Evolutionary conservation across 768 basidiomycete genomes (phyloP), one percentile per base, ranked within the genome.

Genomic region (Rhizopogon sp.): DNA sequence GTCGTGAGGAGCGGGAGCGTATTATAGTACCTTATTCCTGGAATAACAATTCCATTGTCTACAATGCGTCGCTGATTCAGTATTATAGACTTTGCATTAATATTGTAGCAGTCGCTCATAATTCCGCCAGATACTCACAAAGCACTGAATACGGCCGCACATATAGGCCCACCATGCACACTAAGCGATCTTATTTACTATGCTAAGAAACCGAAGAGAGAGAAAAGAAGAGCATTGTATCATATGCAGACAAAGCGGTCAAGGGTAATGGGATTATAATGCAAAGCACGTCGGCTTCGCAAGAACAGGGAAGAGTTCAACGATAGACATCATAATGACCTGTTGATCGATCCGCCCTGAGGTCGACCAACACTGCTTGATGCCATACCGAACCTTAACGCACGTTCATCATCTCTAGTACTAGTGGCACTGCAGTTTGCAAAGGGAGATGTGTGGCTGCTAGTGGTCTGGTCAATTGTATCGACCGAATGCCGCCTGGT

Each of bases 401-500:
- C 33, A 8, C 33, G 46, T 14, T 35, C 46, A 6, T 14, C 44
- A 31, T 46, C 45, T 31, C 45, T 46, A 25, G n/a, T n/a, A 44
- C 10, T 11, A 31, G 45, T 16, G n/a, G 5, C 43, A 47, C 39
- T 28, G 31, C 45, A 45, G 50, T 33, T 28, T 10, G 16, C 44
- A 7, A 25, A 50, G 8, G 14, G 29, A 29, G 25, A 29, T 9
- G 43, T 3, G 28, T 52, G 29, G 43, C 51, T 29, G 41, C 20
- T 16, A 13, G 17, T 11, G 3, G 45, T 50, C 5, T 59, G 52
- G 17, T 59, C 60, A 5, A 54, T 57, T 4, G 63, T 6, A 49
- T 69, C 68, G 0, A 68, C 69, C 0, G 68, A 70, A 53, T 70
- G 68, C 13, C 70, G 68, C n/a, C 70, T 58, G 33, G 64, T 61